Evolutionary conservation across 345 rosid species (phyloP), one percentile per base, ranked within the genome.

Genomic region (Linum tenue): DNA sequence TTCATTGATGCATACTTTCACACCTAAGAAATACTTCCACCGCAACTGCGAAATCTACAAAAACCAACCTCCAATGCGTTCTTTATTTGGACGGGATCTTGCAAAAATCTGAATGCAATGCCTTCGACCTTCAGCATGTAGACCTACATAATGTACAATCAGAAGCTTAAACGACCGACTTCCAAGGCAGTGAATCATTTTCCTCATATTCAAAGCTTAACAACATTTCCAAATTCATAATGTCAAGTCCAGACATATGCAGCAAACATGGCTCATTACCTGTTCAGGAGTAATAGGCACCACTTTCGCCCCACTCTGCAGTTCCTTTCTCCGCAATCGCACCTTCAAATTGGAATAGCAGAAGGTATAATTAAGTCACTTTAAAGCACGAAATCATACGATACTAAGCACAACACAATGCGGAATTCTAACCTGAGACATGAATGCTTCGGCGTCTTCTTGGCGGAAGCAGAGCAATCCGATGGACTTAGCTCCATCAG

Each of bases 401-500:
- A 22, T 22, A 22, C 31, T 22, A 22, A 42, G 3, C 3, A 37
- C 4, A 60, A 37, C 9, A 0, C 60, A 58, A 44, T 5, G 14
- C 35, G 5, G 17, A 48, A 50, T 43, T 44, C 67, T n/a, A 61
- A 85, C 96, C 83, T 92, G 94, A 77, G 90, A 90, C 14, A 92
- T 94, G 64, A 92, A 86, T 38, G 97, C 81, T 73, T 90, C 94
- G 3, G 98, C 98, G 65, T 92, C 98, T 77, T 90, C 98, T 76
- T 78, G 85, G 4, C 96, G 88, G 60, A 92, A 90, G 83, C 98
- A 92, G 70, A 92, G 97, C 80, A 92, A 82, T 51, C 97, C 82
- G 39, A 92, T 83, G 55, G 98, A 92, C 78, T 85, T 90, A 60
- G 79, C 82, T 22, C 96, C 91, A 55, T 73, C 79, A 56, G 94